These are phyloP conservation scores for Mucor circinelloides DNA, from an alignment of 371 early-diverging fungal genomes.

Conservation along the genomic window DNA sequence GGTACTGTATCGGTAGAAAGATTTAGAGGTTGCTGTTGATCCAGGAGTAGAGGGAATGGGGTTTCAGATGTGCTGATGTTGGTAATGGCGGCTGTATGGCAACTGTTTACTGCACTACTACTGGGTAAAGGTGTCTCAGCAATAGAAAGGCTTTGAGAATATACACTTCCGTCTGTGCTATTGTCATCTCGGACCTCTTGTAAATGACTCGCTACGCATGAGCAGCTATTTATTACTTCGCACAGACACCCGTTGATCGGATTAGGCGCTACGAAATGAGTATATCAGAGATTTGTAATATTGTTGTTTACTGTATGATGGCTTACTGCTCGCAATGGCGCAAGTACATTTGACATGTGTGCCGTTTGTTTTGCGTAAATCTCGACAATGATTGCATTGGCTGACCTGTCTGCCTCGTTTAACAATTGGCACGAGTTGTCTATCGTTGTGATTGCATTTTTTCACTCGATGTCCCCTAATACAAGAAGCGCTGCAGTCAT, in stretches of 20 bases:
- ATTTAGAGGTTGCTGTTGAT: background rate
- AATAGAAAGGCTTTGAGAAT: background rate
- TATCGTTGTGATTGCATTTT: conserved; percentile 33
- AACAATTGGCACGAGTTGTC: conserved; percentile 23
- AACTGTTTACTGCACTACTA: too few relatives aligned
- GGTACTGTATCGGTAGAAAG: background rate
- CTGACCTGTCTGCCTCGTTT: conserved; percentile 39
- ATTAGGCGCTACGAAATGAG: conserved; percentile 24
- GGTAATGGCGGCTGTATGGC: background rate
- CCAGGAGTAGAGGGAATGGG: background rate
- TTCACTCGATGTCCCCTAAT: conserved; percentile 43
- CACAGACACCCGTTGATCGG: conserved; percentile 40
- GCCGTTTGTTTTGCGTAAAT: conserved; percentile 26
- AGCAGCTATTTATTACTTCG: conserved; percentile 28
- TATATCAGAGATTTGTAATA: background rate
- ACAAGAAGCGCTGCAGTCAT: conserved; percentile 23
- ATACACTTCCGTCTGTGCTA: background rate
- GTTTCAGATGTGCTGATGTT: background rate
- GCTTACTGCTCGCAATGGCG: conserved; percentile 29
- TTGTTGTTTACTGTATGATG: background rate
- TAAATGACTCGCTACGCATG: conserved; percentile 29
- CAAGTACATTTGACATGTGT: conserved; percentile 45
- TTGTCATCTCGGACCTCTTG: conserved; percentile 23
- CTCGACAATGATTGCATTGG: conserved; percentile 43
- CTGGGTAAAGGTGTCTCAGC: too few relatives aligned